A percentile compares a stretch with the other conserved stretches of the same genome.
Conservation (phyloP, 2,329 filamentous ascomycete species). For the Rhynchosporium secalis region DNA sequence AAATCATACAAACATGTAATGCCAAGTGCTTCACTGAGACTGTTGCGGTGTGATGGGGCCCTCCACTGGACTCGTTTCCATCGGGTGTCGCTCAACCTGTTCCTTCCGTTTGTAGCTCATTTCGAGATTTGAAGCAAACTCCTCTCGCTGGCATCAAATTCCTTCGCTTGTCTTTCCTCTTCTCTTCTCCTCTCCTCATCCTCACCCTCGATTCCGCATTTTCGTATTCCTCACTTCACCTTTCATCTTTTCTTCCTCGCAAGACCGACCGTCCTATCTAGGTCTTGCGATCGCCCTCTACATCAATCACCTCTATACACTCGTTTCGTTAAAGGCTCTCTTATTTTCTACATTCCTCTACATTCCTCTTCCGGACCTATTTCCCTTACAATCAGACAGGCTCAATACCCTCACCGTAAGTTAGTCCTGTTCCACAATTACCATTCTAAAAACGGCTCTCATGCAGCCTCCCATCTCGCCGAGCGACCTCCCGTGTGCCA, state of each 20-base stretch:
- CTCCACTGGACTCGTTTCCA: not conserved
- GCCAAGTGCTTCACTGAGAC: too few species aligned
- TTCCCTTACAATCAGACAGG: not conserved
- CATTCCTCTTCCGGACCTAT: not conserved
- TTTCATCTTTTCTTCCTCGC: constrained; percentile 15
- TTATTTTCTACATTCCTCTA: constrained; percentile 2
- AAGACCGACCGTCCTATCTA: not conserved
- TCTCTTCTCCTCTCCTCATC: constrained; percentile 6
- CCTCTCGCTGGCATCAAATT: not conserved
- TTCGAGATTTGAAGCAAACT: not conserved
- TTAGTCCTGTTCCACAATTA: not conserved
- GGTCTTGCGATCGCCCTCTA: constrained; percentile 8
- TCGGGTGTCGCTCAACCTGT: not conserved
- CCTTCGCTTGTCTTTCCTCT: not conserved
- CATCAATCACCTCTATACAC: constrained; percentile 4
- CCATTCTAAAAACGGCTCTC: not conserved
- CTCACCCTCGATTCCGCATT: constrained; percentile 3
- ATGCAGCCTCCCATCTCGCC: constrained; percentile 9
- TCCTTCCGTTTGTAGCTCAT: constrained; percentile 2
- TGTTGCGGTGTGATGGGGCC: not conserved
- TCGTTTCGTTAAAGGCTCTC: not conserved
- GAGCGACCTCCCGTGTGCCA: constrained; percentile 3
- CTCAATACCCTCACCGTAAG: constrained; percentile 11
- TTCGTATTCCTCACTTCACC: constrained; percentile 2
- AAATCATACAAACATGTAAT: too few species aligned